Base-by-base conservation (phyloP, 805 yeast genomes). In the Deakozyma indianensis region DNA sequence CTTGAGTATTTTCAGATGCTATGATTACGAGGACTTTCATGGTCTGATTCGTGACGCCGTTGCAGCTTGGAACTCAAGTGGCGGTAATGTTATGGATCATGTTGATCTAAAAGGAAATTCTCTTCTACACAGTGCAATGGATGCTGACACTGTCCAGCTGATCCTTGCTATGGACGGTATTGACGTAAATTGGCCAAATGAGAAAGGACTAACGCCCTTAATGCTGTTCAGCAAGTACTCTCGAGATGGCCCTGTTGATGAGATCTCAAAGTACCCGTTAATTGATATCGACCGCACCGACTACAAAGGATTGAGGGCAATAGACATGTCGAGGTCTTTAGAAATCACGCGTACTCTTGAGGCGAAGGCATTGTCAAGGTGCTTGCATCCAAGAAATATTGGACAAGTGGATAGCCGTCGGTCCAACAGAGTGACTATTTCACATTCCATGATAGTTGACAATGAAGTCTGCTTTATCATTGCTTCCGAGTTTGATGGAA, bases 51-150 rank as follows among this genome's bases (percentile, higher is more conserved):
- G 51, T 16, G 60, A 56, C 11, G 75, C 77, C 0, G 69, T 81
- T 45, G 22, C 20, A 38, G 23, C 9, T 11, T 18, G 42, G 44
- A 38, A 24, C 32, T 20, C 38, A 44, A 15, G 21, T 11, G 38
- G 16, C 3, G 35, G 48, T 28, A 66, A 73, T 48, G 71, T 73
- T 49, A 65, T 65, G 41, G 77, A 74, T 27, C 96, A 87, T 56
- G 64, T 74, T 11, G 96, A 87, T 56, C 61, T 58, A 25, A 72
- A 75, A 47, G 87, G 87, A 0, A 87, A 86, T 56, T 78, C 90
- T 0, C 56, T 87, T 3, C 62, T 87, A 18, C 96, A 87, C 61
- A 73, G 82, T 2, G 63, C 84, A 27, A 71, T 74, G 43, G 70
- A 71, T 16, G 71, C 73, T 15, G 60, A 50, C 16, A 54, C 60